Percentiles rank a stretch among this genome's conserved stretches.
These are phyloP conservation scores for Aaosphaeria pasadenensis DNA, from an alignment of 2,329 filamentous ascomycete genomes.

Conservation along the genomic window DNA sequence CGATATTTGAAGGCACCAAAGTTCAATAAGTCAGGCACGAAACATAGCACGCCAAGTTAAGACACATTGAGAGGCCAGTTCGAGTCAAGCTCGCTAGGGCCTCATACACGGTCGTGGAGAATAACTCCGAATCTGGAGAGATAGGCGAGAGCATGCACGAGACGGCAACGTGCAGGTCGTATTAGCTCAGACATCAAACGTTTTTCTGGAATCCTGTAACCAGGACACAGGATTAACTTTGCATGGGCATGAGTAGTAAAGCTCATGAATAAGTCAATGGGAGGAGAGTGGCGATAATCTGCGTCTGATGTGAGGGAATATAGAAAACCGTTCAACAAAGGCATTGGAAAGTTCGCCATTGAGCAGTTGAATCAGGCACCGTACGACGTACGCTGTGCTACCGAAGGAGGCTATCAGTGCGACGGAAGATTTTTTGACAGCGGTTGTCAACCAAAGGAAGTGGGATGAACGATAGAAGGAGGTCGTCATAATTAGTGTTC, in stretches of 20 bases:
- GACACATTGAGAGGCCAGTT: not conserved
- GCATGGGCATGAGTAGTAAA: not conserved
- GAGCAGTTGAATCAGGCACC: no score
- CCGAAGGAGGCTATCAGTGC: no score
- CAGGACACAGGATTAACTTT: not conserved
- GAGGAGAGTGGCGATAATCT: no score
- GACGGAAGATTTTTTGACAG: no score
- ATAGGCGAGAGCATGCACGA: not conserved
- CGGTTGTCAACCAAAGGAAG: no score
- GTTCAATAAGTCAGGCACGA: not conserved
- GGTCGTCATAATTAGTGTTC: not conserved
- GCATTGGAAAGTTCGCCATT: no score
- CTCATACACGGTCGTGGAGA: not conserved
- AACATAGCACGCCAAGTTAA: not conserved
- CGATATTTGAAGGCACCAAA: not conserved
- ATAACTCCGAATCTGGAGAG: not conserved
- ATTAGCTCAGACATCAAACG: constrained; percentile 7
- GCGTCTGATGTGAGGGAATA: no score
- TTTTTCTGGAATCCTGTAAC: not conserved
- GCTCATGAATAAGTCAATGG: not conserved
- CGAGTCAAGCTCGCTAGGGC: not conserved
- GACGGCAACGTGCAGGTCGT: constrained; percentile 3
- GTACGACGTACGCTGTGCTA: no score
- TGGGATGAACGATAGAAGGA: not conserved
- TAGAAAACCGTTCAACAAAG: no score